These are phyloP conservation scores for Crithidia thermophila DNA, from an alignment of 208 protist genomes.

Conservation along the genomic window DNA sequence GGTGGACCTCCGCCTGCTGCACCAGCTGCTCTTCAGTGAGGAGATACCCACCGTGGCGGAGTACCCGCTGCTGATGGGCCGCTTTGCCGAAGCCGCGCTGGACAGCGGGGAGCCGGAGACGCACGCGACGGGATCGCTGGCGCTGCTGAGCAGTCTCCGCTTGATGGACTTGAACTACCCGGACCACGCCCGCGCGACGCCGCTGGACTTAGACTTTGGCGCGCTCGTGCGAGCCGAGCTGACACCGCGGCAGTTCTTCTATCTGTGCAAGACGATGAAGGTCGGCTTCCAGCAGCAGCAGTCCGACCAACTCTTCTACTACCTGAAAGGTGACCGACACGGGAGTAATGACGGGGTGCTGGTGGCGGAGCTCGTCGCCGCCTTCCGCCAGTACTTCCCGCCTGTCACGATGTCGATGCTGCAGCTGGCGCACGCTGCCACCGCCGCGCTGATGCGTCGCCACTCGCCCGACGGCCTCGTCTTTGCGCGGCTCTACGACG, in stretches of 20 bases:
- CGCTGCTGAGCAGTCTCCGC: constrained; percentile 26
- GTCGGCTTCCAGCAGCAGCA: constrained; percentile 47
- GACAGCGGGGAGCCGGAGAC: constrained; percentile 26
- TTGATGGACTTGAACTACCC: constrained; percentile 29
- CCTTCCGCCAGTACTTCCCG: constrained; percentile 68
- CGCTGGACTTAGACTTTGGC: constrained; percentile 36
- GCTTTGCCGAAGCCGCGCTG: constrained; percentile 61
- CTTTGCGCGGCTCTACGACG: constrained; percentile 55
- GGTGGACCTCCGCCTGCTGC: constrained; percentile 47
- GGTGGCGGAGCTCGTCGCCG: constrained; percentile 40
- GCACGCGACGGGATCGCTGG: constrained; percentile 47
- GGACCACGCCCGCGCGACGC: neutral
- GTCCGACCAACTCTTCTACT: constrained; percentile 62
- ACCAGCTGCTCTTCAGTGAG: constrained; percentile 56
- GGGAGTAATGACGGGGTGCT: constrained; percentile 30
- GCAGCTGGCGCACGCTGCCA: constrained; percentile 42
- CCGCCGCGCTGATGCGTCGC: constrained; percentile 31
- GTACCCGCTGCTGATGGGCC: constrained; percentile 66
- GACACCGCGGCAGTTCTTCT: constrained; percentile 51
- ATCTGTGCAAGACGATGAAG: constrained; percentile 46
- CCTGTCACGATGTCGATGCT: constrained; percentile 55
- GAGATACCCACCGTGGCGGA: constrained; percentile 51
- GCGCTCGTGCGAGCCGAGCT: constrained; percentile 24
- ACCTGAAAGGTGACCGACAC: constrained; percentile 44
- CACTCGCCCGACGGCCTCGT: constrained; percentile 31